Evolutionary conservation across 139 green algal species (phyloP).

Genomic region (Bryopsis sp.): DNA sequence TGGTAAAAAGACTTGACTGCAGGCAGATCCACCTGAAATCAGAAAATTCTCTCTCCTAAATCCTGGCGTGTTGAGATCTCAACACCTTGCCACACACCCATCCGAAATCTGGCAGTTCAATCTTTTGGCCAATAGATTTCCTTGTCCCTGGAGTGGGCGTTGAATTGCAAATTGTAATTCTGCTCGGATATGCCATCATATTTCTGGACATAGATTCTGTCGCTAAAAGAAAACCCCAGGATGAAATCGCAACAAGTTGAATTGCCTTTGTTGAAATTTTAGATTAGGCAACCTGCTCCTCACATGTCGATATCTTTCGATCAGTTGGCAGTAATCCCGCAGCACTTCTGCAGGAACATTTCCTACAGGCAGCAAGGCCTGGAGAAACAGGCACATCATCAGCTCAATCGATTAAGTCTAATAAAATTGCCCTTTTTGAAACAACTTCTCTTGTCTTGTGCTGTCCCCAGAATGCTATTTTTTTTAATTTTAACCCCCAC

Average conservation of each 20-base stretch:
- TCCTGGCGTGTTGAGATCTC: background rate
- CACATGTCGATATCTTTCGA: conserved; percentile 17
- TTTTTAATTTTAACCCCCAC: too few species aligned
- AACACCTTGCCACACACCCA: too few species aligned
- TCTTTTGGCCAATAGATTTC: background rate
- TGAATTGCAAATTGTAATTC: background rate
- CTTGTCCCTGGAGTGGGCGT: background rate
- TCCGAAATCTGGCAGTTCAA: background rate
- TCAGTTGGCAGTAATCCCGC: conserved; percentile 10
- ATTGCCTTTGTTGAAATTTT: background rate
- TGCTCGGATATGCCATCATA: background rate
- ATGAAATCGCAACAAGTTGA: background rate
- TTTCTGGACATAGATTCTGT: background rate
- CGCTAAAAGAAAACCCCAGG: background rate
- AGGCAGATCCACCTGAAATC: conserved; percentile 8
- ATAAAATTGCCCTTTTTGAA: background rate
- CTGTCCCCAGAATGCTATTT: too few species aligned
- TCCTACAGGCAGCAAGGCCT: conserved; percentile 21
- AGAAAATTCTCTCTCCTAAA: background rate
- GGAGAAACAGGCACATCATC: conserved; percentile 1
- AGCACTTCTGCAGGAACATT: conserved; percentile 15
- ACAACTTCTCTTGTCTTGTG: too few species aligned
- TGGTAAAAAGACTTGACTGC: conserved; percentile 21
- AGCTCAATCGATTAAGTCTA: background rate
- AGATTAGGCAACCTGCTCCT: background rate